Evolutionary conservation across 306 rosid species (phyloP).

Genomic region (Cucumis hystrix): DNA sequence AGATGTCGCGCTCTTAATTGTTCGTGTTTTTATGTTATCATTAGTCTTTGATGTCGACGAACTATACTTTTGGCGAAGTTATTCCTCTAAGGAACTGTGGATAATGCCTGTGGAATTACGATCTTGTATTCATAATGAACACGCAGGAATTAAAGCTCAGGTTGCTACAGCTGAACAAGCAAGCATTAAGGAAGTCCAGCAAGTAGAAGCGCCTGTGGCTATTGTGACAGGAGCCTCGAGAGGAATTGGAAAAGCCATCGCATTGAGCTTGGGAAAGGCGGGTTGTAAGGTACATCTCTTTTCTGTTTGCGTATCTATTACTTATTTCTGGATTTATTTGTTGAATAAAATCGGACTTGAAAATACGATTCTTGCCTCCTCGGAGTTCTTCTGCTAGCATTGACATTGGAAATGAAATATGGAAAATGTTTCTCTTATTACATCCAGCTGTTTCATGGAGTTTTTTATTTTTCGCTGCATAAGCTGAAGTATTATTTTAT

Average conservation of each 20-base stretch:
- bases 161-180: conserved; percentile 57
- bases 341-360: background rate
- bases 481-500: background rate
- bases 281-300: conserved; percentile 67
- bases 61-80: background rate
- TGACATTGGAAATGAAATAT: background rate
- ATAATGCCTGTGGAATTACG: background rate
- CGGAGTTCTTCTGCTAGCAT: background rate
- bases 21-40: background rate
- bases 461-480: background rate
- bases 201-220: conserved; percentile 74
- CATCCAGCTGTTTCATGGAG: background rate
- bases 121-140: background rate
- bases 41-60: background rate
- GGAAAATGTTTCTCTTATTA: background rate
- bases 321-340: background rate
- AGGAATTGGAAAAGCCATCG: conserved; percentile 83
- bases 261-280: conserved; percentile 69
- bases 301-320: background rate
- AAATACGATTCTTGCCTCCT: background rate
- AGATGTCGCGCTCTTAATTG: background rate
- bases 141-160: conserved; percentile 64
- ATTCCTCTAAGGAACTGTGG: background rate
- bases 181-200: conserved; percentile 26
- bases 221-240: conserved; percentile 93